Evolutionary conservation across 208 protist genomes (phyloP), one percentile per base, ranked within the genome.

Genomic region (Leishmania arabica): DNA sequence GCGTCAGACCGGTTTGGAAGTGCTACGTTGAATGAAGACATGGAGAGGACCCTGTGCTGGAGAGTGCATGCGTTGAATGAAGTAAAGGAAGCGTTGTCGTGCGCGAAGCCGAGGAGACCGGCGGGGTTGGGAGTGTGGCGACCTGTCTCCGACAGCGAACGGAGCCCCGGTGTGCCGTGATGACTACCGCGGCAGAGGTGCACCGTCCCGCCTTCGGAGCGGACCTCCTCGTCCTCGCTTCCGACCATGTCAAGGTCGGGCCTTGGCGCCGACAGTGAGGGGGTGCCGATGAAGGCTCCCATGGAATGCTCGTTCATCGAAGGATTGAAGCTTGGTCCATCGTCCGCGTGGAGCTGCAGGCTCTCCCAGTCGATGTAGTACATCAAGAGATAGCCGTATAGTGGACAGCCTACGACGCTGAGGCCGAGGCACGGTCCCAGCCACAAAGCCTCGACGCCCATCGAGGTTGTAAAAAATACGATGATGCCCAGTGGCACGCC

Each of bases 381-480:
- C 62, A 92, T 84, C 53, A 94, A 82, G 66, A 95, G 82, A 65
- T 90, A 95, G 65, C 89, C 47, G 83, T 95, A 95, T 5, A 86
- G 75, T 68, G 93, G 91, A 60, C 93, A 90, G 27, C 93, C 93
- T 34, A 94, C 78, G 7, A 76, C 62, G 45, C 80, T 87, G 19
- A 94, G 88, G 68, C 93, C 92, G 42, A 94, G 58, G 37, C 81
- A 78, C 21, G 92, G 92, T 19, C 93, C 92, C 45, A 95, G 53
- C 92, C 93, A 97, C 64, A 97, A 80, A 65, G 91, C 90, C 21
- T 85, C 56, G 47, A 97, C 89, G 53, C 91, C 89, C 49, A 93
- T 88, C 27, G 76, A 71, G 1, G 88, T 93, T 34, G 56, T 84
- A 60, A 94, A 88, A 77, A 97, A 95, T 5, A 95, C 34, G 13